Evolutionary conservation across 352 stramenopile genomes (phyloP), one percentile per base, ranked within the genome.

Genomic region (Globisporangium echinulatum): DNA sequence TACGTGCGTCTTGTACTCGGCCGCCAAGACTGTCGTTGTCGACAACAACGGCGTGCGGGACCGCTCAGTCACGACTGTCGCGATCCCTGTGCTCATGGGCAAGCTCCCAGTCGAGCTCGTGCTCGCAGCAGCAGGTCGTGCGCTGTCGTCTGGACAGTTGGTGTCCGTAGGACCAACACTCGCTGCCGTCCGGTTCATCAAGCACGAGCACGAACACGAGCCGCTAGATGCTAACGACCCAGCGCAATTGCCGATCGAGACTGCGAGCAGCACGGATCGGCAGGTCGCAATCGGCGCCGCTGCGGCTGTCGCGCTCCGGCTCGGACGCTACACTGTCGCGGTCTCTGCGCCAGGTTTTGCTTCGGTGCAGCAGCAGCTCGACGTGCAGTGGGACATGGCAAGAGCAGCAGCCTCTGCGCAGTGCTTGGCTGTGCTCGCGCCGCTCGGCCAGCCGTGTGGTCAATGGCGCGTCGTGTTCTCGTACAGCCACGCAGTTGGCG

Each of bases 1-100:
- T n/a, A 74, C 54, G 37, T 88, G 74, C 8, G 74, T 90, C n/a
- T 58, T 85, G 8, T 90, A 87, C 54, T 90, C 80, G 2, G 72
- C 76, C 8, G 72, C 76, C 4, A 90, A 87, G 59, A 83, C 86
- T 40, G 69, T 90, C 5, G 67, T 90, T 2, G 80, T 87, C 2
- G 78, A 33, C 25, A 33, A 33, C 25, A 33, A 87, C 33, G 80
- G 76, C 38, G 77, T 69, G n/a, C 67, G 80, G 4, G 82, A 83
- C 59, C 72, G 69, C 17, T 64, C 72, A 3, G 72, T 76, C 2
- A 68, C 58, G 36, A 86, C 67, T 17, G 79, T 90, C 47, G 66
- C 61, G 14, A 74, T 90, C 44, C 80, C 77, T 0, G 75, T 90
- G 10, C 59, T 90, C 6, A 70, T 90, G 7, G 74, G 76, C 15